These are phyloP conservation scores for Leccinum uliginosum DNA, from an alignment of 768 basidiomycete genomes.

Conservation along the genomic window DNA sequence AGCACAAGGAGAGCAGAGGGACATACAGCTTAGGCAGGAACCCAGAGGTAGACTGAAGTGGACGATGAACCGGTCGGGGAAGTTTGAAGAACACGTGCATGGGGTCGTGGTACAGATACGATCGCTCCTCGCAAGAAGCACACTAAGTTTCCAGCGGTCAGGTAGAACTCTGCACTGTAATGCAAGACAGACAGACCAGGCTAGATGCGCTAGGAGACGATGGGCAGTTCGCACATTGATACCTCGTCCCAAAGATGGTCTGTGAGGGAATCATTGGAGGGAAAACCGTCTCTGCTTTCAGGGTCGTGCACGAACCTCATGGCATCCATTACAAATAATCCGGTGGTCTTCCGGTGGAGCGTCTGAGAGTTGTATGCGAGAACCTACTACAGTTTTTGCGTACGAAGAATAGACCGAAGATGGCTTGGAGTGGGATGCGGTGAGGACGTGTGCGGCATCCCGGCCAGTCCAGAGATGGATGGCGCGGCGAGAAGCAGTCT, in stretches of 20 bases:
- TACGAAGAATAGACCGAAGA: slow-evolving; percentile 61
- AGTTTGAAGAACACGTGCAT: slow-evolving; percentile 88
- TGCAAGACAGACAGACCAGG: slow-evolving; percentile 45
- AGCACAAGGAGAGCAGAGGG: background rate
- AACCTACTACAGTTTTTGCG: slow-evolving; percentile 64
- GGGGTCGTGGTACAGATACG: slow-evolving; percentile 78
- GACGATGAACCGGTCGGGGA: slow-evolving; percentile 68
- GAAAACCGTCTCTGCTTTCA: background rate
- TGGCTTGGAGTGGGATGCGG: slow-evolving; percentile 45
- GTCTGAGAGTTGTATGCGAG: slow-evolving; percentile 33
- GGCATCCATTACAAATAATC: slow-evolving; percentile 57
- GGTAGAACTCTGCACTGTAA: background rate
- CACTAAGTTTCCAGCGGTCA: slow-evolving; percentile 48
- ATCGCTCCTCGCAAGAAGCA: slow-evolving; percentile 69
- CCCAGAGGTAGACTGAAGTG: slow-evolving; percentile 49
- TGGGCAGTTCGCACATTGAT: slow-evolving; percentile 88
- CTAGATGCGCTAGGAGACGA: slow-evolving; percentile 68
- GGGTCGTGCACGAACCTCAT: slow-evolving; percentile 39
- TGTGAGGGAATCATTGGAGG: slow-evolving; percentile 24
- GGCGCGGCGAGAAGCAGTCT: slow-evolving; percentile 71
- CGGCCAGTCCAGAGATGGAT: slow-evolving; percentile 71
- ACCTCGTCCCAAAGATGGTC: slow-evolving; percentile 75
- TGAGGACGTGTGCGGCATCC: slow-evolving; percentile 62
- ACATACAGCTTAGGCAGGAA: slow-evolving; percentile 68
- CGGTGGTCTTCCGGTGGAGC: slow-evolving; percentile 48